Base-by-base conservation (phyloP, 176 grass and related monocot species). In the Oryza coarctata region DNA sequence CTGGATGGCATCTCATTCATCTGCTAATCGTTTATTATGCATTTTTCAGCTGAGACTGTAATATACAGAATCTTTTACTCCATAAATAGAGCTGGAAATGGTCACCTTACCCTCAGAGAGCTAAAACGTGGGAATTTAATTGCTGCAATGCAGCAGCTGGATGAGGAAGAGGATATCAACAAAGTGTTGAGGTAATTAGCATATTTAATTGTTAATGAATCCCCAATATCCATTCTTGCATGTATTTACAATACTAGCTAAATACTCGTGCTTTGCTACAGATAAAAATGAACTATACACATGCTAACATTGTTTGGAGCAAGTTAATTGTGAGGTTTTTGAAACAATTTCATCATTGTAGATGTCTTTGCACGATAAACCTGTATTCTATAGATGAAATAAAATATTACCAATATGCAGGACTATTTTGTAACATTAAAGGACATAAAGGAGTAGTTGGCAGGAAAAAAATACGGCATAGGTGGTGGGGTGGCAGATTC, bases 11-110 rank as follows among this genome's bases (percentile, higher is more conserved):
- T 82, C 36, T 61, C 18, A 49, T 61, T 70, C 74, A 76, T 75
- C 44, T 70, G 40, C 61, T 84, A 75, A 77, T 77, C 23, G 22
- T 45, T 28, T 80, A 55, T 87, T 66, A 75, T 76, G 5, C 62
- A 85, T 82, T 83, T 83, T 84, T 77, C 97, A 99, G 97, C 87
- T 70, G 97, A 99, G 83, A 99, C 93, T 45, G 97, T 99, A 72
- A 92, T 99, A 92, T 99, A 99, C 91, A 99, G 97, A 74, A 99
- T 99, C 83, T 99, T 95, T 81, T 99, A 99, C 91, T 99, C 89
- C 55, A 87, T 96, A 80, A 99, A 99, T 90, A 99, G 86, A 94
- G 82, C 91, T 87, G 97, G 91, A 84, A 99, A 96, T 94, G 93
- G 93, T 17, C 85, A 87, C 66, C 84, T 99, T 75, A 96, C 93